Conservation (phyloP, 192 early-diverging fungal genomes). For the Coemansia sp. region DNA sequence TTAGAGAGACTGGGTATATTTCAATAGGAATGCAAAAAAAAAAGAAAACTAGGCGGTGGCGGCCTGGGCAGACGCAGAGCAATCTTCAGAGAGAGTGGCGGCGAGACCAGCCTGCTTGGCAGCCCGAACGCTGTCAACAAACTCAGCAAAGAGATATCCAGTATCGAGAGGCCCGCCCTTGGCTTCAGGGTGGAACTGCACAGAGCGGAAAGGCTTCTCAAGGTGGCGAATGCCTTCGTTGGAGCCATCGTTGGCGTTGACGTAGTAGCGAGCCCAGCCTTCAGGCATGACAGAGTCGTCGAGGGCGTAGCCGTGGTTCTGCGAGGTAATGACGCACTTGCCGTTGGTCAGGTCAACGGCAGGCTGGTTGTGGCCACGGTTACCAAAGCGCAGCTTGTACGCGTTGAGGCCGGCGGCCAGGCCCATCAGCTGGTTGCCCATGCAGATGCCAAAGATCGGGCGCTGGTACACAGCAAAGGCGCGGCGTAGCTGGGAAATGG, state of each 20-base stretch:
- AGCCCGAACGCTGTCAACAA: conserved; percentile 66
- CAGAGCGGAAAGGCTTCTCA: conserved; percentile 71
- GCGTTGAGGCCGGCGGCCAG: conserved; percentile 82
- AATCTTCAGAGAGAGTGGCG: not conserved
- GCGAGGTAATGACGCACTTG: conserved; percentile 88
- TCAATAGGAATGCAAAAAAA: not conserved
- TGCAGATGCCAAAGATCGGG: conserved; percentile 97
- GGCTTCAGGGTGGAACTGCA: conserved; percentile 97
- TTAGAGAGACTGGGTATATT: too few species aligned
- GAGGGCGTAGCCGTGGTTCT: conserved; percentile 91
- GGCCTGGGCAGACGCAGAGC: conserved; percentile 8
- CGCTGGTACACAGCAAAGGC: conserved; percentile 59
- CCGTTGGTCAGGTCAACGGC: conserved; percentile 74
- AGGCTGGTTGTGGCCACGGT: conserved; percentile 97
- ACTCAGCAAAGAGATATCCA: conserved; percentile 85
- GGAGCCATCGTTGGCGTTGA: conserved; percentile 93
- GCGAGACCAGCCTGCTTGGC: conserved; percentile 32
- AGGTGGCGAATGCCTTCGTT: conserved; percentile 90
- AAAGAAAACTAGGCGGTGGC: conserved; percentile 10
- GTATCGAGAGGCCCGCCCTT: conserved; percentile 92
- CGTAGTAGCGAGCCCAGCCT: conserved; percentile 85
- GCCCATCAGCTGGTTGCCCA: conserved; percentile 92
- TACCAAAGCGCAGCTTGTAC: conserved; percentile 91
- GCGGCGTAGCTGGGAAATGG: conserved; percentile 68
- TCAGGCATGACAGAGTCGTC: conserved; percentile 64